Base-by-base conservation (phyloP, 352 stramenopile species). In the Globisporangium orthogonon region DNA sequence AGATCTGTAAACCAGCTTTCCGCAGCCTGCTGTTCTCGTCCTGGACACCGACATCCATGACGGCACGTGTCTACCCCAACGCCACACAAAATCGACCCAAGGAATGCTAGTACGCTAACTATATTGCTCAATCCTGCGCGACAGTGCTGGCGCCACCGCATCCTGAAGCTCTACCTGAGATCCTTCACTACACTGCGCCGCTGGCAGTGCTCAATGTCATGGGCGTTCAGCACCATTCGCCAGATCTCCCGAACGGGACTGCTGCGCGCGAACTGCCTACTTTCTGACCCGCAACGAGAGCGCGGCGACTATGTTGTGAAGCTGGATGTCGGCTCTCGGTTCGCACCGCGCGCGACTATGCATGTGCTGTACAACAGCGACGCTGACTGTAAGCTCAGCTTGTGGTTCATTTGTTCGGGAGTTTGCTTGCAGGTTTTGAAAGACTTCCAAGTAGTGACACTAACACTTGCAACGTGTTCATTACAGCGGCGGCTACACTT, bases 311-410 rank as follows among this genome's bases (percentile, higher is more conserved):
- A 91, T 51, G 59, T 83, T 28, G 28, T 91, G 18, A 87, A 87
- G 62, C 10, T 89, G 4, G 76, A 91, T 30, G 62, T 89, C 23
- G 81, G 81, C 17, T 68, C 70, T 4, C 65, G 63, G 23, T 91
- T 91, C 61, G 65, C 74, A 4, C 74, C 76, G 3, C 66, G 54
- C n/a, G 63, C 78, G 2, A 81, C 71, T 0, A 33, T 83, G 50
- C 76, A 86, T 17, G 30, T 86, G 48, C 63, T 73, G 1, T 89
- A 88, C 65, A 86, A 81, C 61, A 79, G 74, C 40, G 76, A 91
- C 15, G 75, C 74, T 17, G 81, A 91, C 35, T 91, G 81, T 91
- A 65, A 57, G 23, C 3, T 7, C 2, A 7, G 9, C 10, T 23
- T 31, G 15, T 2, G 40, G 18, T 37, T 13, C 54, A 44, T 39